phyloP scores from a whole-genome alignment of 768 basidiomycete species.

The Panaeolus cyanescens region DNA sequence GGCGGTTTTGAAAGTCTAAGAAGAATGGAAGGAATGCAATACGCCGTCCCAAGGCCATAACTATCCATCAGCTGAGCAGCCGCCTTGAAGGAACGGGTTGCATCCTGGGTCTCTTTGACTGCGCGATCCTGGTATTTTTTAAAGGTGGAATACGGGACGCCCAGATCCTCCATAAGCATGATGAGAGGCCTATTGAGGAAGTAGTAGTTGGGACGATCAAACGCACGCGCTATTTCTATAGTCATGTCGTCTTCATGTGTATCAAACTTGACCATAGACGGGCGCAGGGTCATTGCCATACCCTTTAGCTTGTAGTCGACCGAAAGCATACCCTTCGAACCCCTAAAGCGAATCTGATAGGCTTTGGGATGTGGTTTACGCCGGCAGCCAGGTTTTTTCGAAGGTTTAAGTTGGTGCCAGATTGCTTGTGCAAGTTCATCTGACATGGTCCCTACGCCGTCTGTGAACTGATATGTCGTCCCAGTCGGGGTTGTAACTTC shows the following conservation, averaged over 20 bases:
- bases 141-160: slow-evolving; percentile 57
- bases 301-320: slow-evolving; percentile 57
- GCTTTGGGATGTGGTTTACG: slow-evolving; percentile 44
- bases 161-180: slow-evolving; percentile 64
- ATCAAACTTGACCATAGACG: slow-evolving; percentile 72
- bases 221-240: slow-evolving; percentile 67
- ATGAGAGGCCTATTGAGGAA: slow-evolving; percentile 67
- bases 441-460: slow-evolving; percentile 72
- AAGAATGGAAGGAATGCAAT: slow-evolving; percentile 55
- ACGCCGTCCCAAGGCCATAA: slow-evolving; percentile 60
- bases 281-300: slow-evolving; percentile 50
- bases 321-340: slow-evolving; percentile 66
- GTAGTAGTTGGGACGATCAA: slow-evolving; percentile 59
- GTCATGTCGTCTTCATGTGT: slow-evolving; percentile 37
- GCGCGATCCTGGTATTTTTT: slow-evolving; percentile 52
- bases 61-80: slow-evolving; percentile 54
- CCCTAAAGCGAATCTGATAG: slow-evolving; percentile 62
- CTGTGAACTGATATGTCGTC: slow-evolving; percentile 57
- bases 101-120: slow-evolving; percentile 45
- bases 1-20: slow-evolving; percentile 49
- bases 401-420: slow-evolving; percentile 38
- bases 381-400: slow-evolving; percentile 35
- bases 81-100: slow-evolving; percentile 40
- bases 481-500: slow-evolving; percentile 14
- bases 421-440: slow-evolving; percentile 53